phyloP scores from a whole-genome alignment of 495 filamentous ascomycete species.

The Tricharina praecox region DNA sequence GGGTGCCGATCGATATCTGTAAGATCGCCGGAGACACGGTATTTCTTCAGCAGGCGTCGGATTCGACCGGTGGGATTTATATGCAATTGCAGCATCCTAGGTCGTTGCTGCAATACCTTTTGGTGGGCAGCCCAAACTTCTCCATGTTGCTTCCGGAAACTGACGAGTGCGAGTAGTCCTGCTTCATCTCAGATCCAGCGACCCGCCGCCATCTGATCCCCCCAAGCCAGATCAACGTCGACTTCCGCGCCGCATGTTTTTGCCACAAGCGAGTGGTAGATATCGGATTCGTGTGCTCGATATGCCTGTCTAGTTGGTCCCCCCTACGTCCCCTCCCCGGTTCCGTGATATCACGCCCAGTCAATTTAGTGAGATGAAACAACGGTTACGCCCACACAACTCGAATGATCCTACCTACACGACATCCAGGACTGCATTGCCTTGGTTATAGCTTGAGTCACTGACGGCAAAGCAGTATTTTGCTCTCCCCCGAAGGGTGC shows the following conservation, averaged over 20 bases:
- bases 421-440: no score
- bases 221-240: constrained; percentile 71
- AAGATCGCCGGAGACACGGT: constrained; percentile 71
- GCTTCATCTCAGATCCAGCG: constrained; percentile 63
- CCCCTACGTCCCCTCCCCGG: neutral
- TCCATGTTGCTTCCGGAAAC: no score
- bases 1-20: constrained; percentile 77
- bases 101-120: constrained; percentile 74
- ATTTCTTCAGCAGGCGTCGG: constrained; percentile 87
- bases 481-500: constrained; percentile 47
- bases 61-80: constrained; percentile 78
- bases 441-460: no score
- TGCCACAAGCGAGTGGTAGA: constrained; percentile 85
- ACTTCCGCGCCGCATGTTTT: constrained; percentile 94
- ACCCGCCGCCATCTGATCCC: constrained; percentile 48
- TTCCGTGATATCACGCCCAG: neutral
- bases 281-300: constrained; percentile 84
- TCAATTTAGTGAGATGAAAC: no score
- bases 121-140: constrained; percentile 33
- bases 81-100: constrained; percentile 49
- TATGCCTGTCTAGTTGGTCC: constrained; percentile 68
- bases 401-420: no score
- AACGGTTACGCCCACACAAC: constrained; percentile 7
- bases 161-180: no score
- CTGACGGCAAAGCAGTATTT: constrained; percentile 42